These are phyloP conservation scores for Penstemon newberryi DNA, from an alignment of 257 asterid genomes.

Conservation along the genomic window DNA sequence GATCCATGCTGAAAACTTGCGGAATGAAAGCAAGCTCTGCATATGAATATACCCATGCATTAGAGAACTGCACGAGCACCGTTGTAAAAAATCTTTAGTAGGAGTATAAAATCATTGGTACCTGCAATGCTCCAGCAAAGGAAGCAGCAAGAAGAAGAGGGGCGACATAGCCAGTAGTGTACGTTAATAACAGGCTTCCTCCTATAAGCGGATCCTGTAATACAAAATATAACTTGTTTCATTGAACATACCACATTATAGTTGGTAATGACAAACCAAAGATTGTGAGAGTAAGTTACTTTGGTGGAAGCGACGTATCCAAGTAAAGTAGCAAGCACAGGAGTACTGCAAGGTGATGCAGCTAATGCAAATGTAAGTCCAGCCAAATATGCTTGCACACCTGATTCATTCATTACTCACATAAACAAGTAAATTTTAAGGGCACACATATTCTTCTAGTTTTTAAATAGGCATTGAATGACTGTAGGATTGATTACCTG, in stretches of 20 bases:
- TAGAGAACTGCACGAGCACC: neutral
- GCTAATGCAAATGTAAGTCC: slow-evolving; percentile 98
- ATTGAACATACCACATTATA: neutral
- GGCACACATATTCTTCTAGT: neutral
- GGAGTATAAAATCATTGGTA: slow-evolving; percentile 16
- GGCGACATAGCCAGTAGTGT: slow-evolving; percentile 93
- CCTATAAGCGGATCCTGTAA: slow-evolving; percentile 81
- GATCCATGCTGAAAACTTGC: slow-evolving; percentile 96
- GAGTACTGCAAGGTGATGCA: slow-evolving; percentile 96
- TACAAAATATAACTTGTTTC: slow-evolving; percentile 2
- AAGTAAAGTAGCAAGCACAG: slow-evolving; percentile 86
- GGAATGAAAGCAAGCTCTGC: slow-evolving; percentile 94
- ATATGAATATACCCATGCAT: slow-evolving; percentile 22
- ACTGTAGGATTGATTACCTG: slow-evolving; percentile 48
- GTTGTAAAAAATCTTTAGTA: no score
- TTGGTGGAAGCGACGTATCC: slow-evolving; percentile 90
- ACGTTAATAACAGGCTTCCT: slow-evolving; percentile 82
- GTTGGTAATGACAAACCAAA: neutral
- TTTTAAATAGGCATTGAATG: neutral
- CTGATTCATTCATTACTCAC: slow-evolving; percentile 33
- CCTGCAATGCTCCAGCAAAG: slow-evolving; percentile 98
- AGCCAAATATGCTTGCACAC: slow-evolving; percentile 94
- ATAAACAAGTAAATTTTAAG: neutral
- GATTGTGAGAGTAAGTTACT: slow-evolving; percentile 38
- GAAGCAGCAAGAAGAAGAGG: slow-evolving; percentile 98